Percentiles rank a stretch among this genome's conserved stretches.
phyloP scores from a whole-genome alignment of 2,329 filamentous ascomycete species.

The Drechslerella stenobrocha region DNA sequence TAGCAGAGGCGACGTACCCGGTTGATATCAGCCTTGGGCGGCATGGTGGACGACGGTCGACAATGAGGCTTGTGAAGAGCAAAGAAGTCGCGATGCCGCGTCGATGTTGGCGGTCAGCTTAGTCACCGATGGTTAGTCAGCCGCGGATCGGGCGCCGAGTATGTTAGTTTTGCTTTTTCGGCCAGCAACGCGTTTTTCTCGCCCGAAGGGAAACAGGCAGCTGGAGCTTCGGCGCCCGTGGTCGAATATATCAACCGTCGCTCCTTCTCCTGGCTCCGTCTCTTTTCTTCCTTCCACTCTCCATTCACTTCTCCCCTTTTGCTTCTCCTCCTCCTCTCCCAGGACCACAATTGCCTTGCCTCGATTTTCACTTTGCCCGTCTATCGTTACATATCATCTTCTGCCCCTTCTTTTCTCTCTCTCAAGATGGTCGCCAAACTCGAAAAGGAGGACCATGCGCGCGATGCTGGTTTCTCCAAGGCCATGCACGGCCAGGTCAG shows the following conservation, averaged over 20 bases:
- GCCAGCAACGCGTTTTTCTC: conserved; percentile 12
- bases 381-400: background rate
- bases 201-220: conserved; percentile 23
- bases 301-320: background rate
- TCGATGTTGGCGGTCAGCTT: background rate
- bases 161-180: background rate
- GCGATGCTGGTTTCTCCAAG: conserved; percentile 89
- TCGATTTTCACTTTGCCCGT: background rate
- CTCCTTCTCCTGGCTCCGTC: conserved; percentile 3
- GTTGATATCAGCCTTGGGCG: conserved; percentile 52
- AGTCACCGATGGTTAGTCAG: background rate
- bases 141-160: background rate
- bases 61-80: conserved; percentile 13
- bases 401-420: background rate
- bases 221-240: conserved; percentile 36
- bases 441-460: conserved; percentile 78
- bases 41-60: conserved; percentile 47
- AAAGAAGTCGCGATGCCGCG: background rate
- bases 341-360: background rate
- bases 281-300: background rate
- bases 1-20: conserved; percentile 19
- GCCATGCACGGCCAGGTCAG: conserved; percentile 70
- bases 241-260: conserved; percentile 4
- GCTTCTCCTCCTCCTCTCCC: background rate
- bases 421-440: conserved; percentile 58